phyloP scores from a whole-genome alignment of 345 rosid genomes.

The Mercurialis annua region DNA sequence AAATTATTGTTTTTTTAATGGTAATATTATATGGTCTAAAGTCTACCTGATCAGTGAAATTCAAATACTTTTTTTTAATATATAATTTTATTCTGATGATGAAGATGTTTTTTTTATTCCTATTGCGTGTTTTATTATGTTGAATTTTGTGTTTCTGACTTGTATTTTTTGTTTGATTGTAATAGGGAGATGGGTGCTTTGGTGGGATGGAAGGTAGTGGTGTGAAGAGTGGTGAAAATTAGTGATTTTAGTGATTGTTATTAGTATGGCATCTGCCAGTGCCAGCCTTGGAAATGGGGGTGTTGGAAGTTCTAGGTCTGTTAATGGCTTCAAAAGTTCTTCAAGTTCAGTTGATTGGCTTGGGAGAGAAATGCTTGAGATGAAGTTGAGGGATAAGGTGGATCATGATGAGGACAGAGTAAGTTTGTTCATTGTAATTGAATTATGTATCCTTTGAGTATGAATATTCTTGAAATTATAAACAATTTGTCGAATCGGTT shows the following conservation, averaged over 20 bases:
- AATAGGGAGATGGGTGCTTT: slow-evolving; percentile 46
- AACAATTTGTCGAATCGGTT: background rate
- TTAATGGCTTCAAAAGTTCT: slow-evolving; percentile 76
- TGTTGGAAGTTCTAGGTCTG: slow-evolving; percentile 91
- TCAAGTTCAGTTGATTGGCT: slow-evolving; percentile 98
- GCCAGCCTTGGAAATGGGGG: slow-evolving; percentile 88
- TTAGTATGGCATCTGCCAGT: slow-evolving; percentile 75
- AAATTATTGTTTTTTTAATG: background rate
- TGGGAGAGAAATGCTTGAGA: slow-evolving; percentile 90
- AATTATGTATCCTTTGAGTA: slow-evolving; percentile 2
- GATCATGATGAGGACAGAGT: slow-evolving; percentile 86
- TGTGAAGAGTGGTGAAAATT: slow-evolving; percentile 35
- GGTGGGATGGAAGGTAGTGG: slow-evolving; percentile 40
- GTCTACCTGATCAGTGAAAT: background rate
- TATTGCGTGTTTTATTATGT: background rate
- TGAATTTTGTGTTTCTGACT: slow-evolving; percentile 21
- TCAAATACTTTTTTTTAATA: background rate
- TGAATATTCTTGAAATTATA: background rate
- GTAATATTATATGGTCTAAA: slow-evolving; percentile 1
- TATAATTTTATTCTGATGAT: too few species aligned
- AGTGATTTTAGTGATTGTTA: slow-evolving; percentile 27
- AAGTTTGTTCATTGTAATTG: slow-evolving; percentile 26
- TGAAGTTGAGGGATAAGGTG: slow-evolving; percentile 79
- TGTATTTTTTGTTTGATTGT: slow-evolving; percentile 26
- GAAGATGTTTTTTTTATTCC: too few species aligned